Evolutionary conservation across 2,329 filamentous ascomycete species (phyloP), one percentile per base, ranked within the genome.

Genomic region (Fusarium tanahbumbuense): DNA sequence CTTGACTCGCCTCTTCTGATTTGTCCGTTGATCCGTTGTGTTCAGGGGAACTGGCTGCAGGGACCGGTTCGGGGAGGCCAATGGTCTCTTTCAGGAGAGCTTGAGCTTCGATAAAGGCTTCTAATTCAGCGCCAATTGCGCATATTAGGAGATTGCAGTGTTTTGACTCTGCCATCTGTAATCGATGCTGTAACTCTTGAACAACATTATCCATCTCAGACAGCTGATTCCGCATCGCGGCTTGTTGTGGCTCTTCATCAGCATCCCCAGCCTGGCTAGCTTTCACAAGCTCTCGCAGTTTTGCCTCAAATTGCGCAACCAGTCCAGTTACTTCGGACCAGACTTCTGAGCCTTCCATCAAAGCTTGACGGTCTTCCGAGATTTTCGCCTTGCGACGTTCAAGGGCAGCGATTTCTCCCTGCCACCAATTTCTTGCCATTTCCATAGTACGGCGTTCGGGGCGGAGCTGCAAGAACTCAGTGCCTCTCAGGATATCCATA

Each of bases 131-230:
- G 1, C 92, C 91, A 34, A 95, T 89, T 13, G 91, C 92, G 54
- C 88, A 92, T 7, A 94, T 89, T 20, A 95, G 83, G 18, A 94
- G 80, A 60, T 91, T 94, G 92, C 92, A 95, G 18, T 86, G 84
- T 60, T 87, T 87, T 2, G 83, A 80, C 64, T 92, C 87, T 0
- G 90, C 90, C 4, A 85, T 75, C 3, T 83, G 80, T 27, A 89
- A 74, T 22, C 85, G 84, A 18, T 83, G 79, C 56, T 89, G 84
- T 6, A 95, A 79, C 5, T 85, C 84, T 1, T 74, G 71, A 15
- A 91, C 84, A 7, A 90, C 85, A 5, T 75, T 76, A 28, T 85
- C 82, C 84, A 94, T 90, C 64, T 86, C 83, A 7, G 73, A 75
- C 20, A 91, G 79, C 59, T 89, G 86, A 6, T 76, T 74, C 44